Evolutionary conservation across 345 rosid species (phyloP).

Genomic region (Cardamine chenopodiifolia): DNA sequence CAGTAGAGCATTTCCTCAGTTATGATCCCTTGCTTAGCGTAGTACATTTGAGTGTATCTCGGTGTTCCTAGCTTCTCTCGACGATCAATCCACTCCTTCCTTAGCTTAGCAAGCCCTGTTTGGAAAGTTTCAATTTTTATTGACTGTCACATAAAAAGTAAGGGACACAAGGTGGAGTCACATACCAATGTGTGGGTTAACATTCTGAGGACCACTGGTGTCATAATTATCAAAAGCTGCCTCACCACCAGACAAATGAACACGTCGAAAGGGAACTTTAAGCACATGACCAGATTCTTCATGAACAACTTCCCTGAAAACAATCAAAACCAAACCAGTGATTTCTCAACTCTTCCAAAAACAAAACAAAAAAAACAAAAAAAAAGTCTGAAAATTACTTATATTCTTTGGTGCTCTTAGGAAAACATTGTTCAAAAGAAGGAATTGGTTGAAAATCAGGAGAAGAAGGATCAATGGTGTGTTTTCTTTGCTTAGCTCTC

Average conservation of each 20-base stretch:
- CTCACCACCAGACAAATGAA: slow-evolving; percentile 85
- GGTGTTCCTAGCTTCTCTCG: slow-evolving; percentile 78
- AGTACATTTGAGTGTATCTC: slow-evolving; percentile 95
- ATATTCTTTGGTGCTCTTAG: slow-evolving; percentile 83
- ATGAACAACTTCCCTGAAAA: slow-evolving; percentile 73
- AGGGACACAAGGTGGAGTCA: neutral
- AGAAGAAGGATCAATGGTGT: slow-evolving; percentile 81
- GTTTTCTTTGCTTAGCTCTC: slow-evolving; percentile 60
- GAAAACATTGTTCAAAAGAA: slow-evolving; percentile 89
- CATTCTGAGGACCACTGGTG: slow-evolving; percentile 95
- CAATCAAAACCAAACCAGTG: slow-evolving; percentile 20
- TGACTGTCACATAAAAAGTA: neutral
- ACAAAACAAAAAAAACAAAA: neutral
- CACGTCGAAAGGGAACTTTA: slow-evolving; percentile 87
- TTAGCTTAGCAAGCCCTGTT: slow-evolving; percentile 89
- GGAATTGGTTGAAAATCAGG: slow-evolving; percentile 91
- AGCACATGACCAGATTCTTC: slow-evolving; percentile 83
- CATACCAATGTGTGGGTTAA: slow-evolving; percentile 74
- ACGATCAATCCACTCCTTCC: slow-evolving; percentile 84
- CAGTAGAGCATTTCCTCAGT: slow-evolving; percentile 96
- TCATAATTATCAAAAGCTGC: slow-evolving; percentile 85
- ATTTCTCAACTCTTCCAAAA: neutral
- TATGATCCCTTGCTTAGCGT: slow-evolving; percentile 93
- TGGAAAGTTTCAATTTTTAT: neutral
- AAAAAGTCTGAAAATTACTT: slow-evolving; percentile 40